phyloP scores from a whole-genome alignment of 2,329 filamentous ascomycete species.

The Massarina eburnea region DNA sequence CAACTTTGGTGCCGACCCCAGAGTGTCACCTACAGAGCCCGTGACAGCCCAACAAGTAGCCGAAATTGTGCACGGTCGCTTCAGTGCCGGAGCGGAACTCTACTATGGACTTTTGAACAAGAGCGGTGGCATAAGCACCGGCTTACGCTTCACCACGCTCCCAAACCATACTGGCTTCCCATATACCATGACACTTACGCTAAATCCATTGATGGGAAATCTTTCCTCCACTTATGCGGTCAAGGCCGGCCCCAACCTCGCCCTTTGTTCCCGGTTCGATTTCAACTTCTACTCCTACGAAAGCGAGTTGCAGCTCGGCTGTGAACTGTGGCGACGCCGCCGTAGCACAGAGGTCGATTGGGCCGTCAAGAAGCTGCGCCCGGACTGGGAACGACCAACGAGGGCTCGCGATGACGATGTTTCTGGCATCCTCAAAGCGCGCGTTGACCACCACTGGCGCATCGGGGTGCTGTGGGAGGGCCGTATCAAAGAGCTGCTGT shows the following conservation, averaged over 20 bases:
- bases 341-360: slow-evolving; percentile 46
- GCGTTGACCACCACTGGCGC: slow-evolving; percentile 83
- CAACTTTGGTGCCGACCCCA: slow-evolving; percentile 82
- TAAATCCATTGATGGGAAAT: slow-evolving; percentile 94
- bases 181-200: slow-evolving; percentile 86
- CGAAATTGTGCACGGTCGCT: slow-evolving; percentile 72
- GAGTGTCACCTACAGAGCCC: slow-evolving; percentile 31
- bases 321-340: slow-evolving; percentile 82
- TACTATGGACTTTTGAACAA: slow-evolving; percentile 97
- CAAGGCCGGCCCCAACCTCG: slow-evolving; percentile 77
- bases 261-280: slow-evolving; percentile 86
- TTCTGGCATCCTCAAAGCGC: slow-evolving; percentile 84
- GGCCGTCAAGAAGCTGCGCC: slow-evolving; percentile 46
- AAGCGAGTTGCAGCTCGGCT: slow-evolving; percentile 86
- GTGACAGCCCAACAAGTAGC: slow-evolving; percentile 36
- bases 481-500: slow-evolving; percentile 85
- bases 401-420: slow-evolving; percentile 62
- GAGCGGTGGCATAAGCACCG: slow-evolving; percentile 86
- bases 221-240: slow-evolving; percentile 90
- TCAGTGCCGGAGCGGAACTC: slow-evolving; percentile 87
- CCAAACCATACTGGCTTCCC: slow-evolving; percentile 81
- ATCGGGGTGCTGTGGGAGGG: slow-evolving; percentile 92
- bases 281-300: slow-evolving; percentile 99
- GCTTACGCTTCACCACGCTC: slow-evolving; percentile 85
- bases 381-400: slow-evolving; percentile 43